These are phyloP conservation scores for Viola odorata DNA, from an alignment of 345 rosid species.

Conservation along the genomic window DNA sequence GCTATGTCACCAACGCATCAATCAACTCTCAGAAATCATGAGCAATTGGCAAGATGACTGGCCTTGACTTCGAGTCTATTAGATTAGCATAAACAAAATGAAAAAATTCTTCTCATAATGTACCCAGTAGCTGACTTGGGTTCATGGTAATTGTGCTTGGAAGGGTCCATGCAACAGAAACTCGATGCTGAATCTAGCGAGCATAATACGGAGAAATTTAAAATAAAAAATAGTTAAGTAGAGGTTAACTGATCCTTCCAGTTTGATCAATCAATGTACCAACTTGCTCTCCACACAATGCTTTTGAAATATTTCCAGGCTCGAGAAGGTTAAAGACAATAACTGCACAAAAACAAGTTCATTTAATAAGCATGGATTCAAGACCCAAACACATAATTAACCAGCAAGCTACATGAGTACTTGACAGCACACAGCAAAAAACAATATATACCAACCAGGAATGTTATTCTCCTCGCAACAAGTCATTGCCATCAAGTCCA, in stretches of 20 bases:
- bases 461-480: conserved; percentile 82
- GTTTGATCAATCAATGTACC: conserved; percentile 69
- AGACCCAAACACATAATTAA: neutral
- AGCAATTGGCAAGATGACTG: no score
- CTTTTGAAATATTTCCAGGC: conserved; percentile 77
- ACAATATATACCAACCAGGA: conserved; percentile 44
- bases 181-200: no score
- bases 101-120: no score
- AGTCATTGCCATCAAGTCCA: conserved; percentile 79
- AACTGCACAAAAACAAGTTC: conserved; percentile 33
- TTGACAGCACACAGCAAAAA: conserved; percentile 5
- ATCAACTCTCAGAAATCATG: no score
- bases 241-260: conserved; percentile 5
- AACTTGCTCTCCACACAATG: conserved; percentile 81
- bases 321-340: conserved; percentile 78
- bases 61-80: no score
- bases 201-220: no score
- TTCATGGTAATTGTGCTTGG: no score
- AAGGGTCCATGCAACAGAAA: no score
- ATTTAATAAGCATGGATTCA: neutral
- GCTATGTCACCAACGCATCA: no score
- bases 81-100: no score
- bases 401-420: neutral
- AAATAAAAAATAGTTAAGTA: no score
- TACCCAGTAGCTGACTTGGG: no score